These are phyloP conservation scores for Dendrostoma leiphaemia DNA, from an alignment of 2,329 filamentous ascomycete species.

Conservation along the genomic window DNA sequence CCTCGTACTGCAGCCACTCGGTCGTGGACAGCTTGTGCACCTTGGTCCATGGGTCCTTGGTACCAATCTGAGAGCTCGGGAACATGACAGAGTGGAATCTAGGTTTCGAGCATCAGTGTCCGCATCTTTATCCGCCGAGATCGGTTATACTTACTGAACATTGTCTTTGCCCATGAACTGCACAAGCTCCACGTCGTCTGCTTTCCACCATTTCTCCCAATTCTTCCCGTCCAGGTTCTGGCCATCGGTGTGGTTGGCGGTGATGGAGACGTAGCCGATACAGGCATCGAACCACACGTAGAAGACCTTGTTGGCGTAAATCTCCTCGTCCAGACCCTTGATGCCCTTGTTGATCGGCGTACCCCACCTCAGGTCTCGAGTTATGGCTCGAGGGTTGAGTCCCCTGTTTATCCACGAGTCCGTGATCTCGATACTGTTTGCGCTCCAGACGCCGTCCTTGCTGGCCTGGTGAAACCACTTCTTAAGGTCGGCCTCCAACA, in stretches of 20 bases:
- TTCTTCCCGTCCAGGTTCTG: constrained; percentile 51
- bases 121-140: too few relatives aligned
- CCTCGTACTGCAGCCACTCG: constrained; percentile 86
- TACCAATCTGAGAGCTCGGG: constrained; percentile 82
- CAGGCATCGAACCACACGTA: constrained; percentile 77
- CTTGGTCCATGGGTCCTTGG: constrained; percentile 83
- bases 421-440: constrained; percentile 74
- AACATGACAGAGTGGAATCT: constrained; percentile 87
- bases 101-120: constrained; percentile 35
- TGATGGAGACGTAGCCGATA: constrained; percentile 95
- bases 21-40: constrained; percentile 85
- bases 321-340: constrained; percentile 49
- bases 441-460: constrained; percentile 72
- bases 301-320: constrained; percentile 67
- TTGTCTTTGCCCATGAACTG: constrained; percentile 97
- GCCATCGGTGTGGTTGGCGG: constrained; percentile 75
- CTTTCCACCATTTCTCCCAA: constrained; percentile 95
- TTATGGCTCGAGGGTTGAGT: constrained; percentile 83
- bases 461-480: constrained; percentile 75
- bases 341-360: constrained; percentile 51
- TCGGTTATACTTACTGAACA: constrained; percentile 35
- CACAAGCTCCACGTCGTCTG: constrained; percentile 82
- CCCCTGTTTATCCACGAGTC: constrained; percentile 82
- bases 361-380: constrained; percentile 90
- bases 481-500: constrained; percentile 73